Conservation (phyloP, 2,329 filamentous ascomycete genomes). For the Fusarium pseudograminearum region DNA sequence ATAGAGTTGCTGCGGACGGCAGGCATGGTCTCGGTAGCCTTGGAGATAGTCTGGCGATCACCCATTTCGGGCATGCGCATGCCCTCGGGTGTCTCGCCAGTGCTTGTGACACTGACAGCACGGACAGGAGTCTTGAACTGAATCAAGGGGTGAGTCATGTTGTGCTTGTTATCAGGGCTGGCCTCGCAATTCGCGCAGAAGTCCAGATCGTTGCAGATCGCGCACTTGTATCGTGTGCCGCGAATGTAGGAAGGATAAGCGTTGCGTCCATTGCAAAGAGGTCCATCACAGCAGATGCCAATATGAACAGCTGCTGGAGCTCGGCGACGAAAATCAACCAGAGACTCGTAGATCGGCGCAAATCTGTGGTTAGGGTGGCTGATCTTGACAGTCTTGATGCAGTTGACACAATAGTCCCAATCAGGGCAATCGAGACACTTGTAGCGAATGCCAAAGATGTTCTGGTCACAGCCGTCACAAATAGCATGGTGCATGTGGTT, state of each 20-base stretch:
- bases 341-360: slow-evolving; percentile 83
- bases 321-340: slow-evolving; percentile 52
- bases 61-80: slow-evolving; percentile 77
- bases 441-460: slow-evolving; percentile 89
- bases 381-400: slow-evolving; percentile 73
- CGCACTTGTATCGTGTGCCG: slow-evolving; percentile 95
- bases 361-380: slow-evolving; percentile 89
- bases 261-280: slow-evolving; percentile 75
- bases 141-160: slow-evolving; percentile 95
- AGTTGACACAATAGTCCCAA: slow-evolving; percentile 92
- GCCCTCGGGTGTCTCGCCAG: slow-evolving; percentile 79
- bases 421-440: slow-evolving; percentile 98
- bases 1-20: slow-evolving; percentile 62
- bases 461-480: slow-evolving; percentile 93
- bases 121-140: slow-evolving; percentile 96
- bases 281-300: slow-evolving; percentile 95
- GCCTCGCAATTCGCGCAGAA: slow-evolving; percentile 97
- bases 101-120: slow-evolving; percentile 86
- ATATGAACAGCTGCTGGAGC: slow-evolving; percentile 68
- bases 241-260: slow-evolving; percentile 77
- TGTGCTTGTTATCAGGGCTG: slow-evolving; percentile 84
- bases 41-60: slow-evolving; percentile 64
- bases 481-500: slow-evolving; percentile 87
- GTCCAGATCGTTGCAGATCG: slow-evolving; percentile 93
- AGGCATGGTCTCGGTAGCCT: slow-evolving; percentile 59